Percentiles rank a stretch among this genome's conserved stretches.
Conservation (phyloP, 2,329 filamentous ascomycete genomes). For the Sporothrix humicola region DNA sequence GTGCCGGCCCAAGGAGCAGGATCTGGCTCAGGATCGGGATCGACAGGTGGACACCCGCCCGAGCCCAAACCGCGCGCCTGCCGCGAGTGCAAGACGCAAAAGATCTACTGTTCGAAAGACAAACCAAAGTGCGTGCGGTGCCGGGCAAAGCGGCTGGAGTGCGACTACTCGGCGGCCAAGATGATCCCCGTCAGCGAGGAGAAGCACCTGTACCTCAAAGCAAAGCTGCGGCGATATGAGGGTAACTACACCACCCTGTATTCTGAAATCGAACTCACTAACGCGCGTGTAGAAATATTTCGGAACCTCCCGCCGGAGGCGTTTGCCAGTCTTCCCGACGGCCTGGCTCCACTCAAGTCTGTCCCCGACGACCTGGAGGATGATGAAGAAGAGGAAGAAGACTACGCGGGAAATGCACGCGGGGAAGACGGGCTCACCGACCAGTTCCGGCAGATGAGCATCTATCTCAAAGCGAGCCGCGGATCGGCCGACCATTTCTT, state of each 20-base stretch:
- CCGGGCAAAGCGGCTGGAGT: constrained; percentile 31
- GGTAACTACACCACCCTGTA: constrained; percentile 7
- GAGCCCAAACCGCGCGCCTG: constrained; percentile 35
- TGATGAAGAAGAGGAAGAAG: neutral
- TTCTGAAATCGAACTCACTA: neutral
- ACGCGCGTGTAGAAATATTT: constrained; percentile 30
- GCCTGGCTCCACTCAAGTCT: neutral
- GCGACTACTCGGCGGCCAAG: constrained; percentile 36
- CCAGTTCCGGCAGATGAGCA: constrained; percentile 37
- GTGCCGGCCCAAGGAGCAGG: neutral
- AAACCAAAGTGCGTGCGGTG: constrained; percentile 36
- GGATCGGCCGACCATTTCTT: constrained; percentile 50
- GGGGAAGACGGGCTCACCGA: constrained; percentile 28
- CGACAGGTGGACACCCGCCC: neutral
- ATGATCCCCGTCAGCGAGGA: constrained; percentile 37
- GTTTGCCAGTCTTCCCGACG: neutral
- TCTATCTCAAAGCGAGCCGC: constrained; percentile 43
- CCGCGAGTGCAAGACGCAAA: constrained; percentile 36
- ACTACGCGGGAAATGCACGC: neutral
- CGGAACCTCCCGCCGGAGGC: constrained; percentile 21
- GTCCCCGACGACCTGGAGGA: neutral
- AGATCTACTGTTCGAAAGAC: constrained; percentile 37
- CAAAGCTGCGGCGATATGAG: constrained; percentile 34
- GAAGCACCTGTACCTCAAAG: constrained; percentile 33
- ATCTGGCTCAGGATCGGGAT: too few species aligned